Conservation (phyloP, 345 rosid genomes). For the Murraya paniculata region DNA sequence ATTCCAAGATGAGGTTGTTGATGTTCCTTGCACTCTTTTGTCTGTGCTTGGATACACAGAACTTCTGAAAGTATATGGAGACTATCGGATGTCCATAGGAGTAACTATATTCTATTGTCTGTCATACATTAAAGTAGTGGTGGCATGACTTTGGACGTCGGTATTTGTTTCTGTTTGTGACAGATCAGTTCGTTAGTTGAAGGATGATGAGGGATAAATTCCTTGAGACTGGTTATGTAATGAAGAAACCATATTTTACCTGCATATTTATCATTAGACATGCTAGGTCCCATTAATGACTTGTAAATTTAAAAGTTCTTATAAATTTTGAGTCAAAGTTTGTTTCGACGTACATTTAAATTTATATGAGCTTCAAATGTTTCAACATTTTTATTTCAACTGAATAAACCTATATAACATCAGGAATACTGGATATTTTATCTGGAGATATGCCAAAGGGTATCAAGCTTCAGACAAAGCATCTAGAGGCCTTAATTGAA, state of each 20-base stretch:
- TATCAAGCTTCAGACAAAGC: conserved; percentile 82
- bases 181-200: conserved; percentile 1
- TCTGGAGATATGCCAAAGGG: conserved; percentile 97
- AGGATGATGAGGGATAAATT: not conserved
- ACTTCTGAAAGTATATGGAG: not conserved
- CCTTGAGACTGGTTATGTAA: not conserved
- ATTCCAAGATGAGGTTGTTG: too few species aligned
- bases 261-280: not conserved
- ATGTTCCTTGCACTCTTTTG: not conserved
- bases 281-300: not conserved
- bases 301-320: not conserved
- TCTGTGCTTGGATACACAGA: not conserved
- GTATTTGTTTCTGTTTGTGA: not conserved
- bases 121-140: not conserved
- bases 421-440: conserved; percentile 84
- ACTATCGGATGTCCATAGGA: not conserved
- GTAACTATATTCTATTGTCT: not conserved
- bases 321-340: not conserved
- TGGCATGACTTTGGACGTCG: not conserved
- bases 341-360: not conserved
- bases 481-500: conserved; percentile 87
- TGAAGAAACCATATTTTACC: not conserved
- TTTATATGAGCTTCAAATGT: not conserved
- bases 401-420: conserved; percentile 7
- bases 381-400: not conserved